Base-by-base conservation (phyloP, 148 eudicot genomes). In the Rhododendron kiyosumense region DNA sequence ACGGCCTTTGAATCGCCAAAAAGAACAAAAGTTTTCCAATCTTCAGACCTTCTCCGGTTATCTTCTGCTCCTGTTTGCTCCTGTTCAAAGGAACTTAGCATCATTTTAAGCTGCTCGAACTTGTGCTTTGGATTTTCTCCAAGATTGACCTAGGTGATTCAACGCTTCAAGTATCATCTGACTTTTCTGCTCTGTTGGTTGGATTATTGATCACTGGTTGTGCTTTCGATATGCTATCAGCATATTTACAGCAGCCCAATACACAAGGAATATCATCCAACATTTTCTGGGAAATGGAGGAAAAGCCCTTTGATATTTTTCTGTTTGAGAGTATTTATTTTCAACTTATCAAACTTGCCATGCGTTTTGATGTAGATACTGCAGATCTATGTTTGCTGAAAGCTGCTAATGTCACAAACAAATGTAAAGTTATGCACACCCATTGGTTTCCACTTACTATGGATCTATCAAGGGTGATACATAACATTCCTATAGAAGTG, bases 321-420 rank as follows among this genome's bases (percentile, higher is more conserved):
- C 69, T 93, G 38, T 93, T 94, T 85, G 92, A 95, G 83, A 90
- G 87, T 88, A 85, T 95, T 80, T 92, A 90, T 91, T 91, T 81
- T 49, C 90, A 86, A 80, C 92, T 93, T 63, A 45, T 91, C 75
- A 88, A 91, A 71, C 88, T 89, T 84, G 92, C 94, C 63, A 85
- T 88, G 57, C 86, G 28, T 83, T 86, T 83, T 81, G 90, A 93
- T 82, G 83, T 90, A 65, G 93, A 91, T 84, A 81, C 88, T 85
- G 96, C 96, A 51, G 94, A 92, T 90, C 34, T 81, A 61, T 95
- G 98, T 87, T 89, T 97, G 90, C 91, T 93, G 84, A 93, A 94
- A 91, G 96, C 96, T 86, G 89, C 93, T 74, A 91, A 84, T 86
- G 92, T 90, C 49, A 90, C 90, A 48, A 85, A 61, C 84, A 80